Evolutionary conservation across 805 yeast genomes (phyloP).

Genomic region (Suhomyces kilbournensis): DNA sequence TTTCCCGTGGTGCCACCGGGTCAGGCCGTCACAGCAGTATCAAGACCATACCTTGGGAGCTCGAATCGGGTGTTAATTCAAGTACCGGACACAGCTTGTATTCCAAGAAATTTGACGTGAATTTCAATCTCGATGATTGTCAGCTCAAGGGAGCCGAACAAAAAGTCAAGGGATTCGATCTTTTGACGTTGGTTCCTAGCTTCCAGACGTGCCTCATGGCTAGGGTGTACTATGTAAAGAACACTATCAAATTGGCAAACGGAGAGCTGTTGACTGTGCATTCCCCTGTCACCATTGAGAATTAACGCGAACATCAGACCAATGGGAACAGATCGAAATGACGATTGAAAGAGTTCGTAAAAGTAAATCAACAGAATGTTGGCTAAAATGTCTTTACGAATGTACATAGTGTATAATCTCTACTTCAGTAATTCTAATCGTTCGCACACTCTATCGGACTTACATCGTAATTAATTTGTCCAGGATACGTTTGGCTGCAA

Average conservation of each 20-base stretch:
- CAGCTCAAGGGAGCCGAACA: conserved; percentile 25
- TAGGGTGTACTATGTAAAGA: conserved; percentile 34
- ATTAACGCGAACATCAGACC: background rate
- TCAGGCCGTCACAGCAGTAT: conserved; percentile 21
- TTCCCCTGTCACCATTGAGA: conserved; percentile 35
- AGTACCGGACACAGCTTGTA: conserved; percentile 15
- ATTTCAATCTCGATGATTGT: conserved; percentile 27
- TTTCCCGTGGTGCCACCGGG: conserved; percentile 9
- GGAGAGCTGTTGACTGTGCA: conserved; percentile 31
- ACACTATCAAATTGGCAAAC: conserved; percentile 26
- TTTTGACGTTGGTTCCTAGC: conserved; percentile 36
- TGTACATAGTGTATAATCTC: too few relatives aligned
- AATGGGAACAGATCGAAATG: background rate
- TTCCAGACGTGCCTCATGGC: conserved; percentile 37
- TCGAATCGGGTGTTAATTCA: conserved; percentile 5
- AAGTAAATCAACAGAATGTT: too few relatives aligned
- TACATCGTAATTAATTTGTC: too few relatives aligned
- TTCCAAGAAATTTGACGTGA: conserved; percentile 28
- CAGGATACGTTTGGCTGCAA: too few relatives aligned
- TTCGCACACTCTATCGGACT: too few relatives aligned
- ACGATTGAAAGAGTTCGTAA: background rate
- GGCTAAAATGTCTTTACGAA: too few relatives aligned
- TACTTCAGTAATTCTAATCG: too few relatives aligned
- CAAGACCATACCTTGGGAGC: conserved; percentile 30
- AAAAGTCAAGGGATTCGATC: conserved; percentile 21